phyloP scores from a whole-genome alignment of 2,329 filamentous ascomycete species.

The Microsporum ferrugineum region DNA sequence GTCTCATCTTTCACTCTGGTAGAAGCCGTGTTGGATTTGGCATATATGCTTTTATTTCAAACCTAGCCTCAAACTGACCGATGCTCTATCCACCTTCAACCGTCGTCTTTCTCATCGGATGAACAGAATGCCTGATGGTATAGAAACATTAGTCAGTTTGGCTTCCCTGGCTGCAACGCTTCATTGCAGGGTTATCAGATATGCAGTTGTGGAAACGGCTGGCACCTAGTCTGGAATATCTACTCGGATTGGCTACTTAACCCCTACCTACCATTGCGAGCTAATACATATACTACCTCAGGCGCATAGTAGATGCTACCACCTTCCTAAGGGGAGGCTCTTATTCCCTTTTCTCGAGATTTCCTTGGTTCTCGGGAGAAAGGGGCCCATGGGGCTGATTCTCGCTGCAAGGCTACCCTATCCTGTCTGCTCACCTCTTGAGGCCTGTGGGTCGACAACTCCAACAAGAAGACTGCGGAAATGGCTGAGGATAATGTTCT shows the following conservation, averaged over 20 bases:
- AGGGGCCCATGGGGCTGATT: not conserved
- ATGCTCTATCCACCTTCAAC: not conserved
- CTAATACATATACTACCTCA: not conserved
- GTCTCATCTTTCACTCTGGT: not conserved
- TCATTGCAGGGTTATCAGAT: not conserved
- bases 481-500: not conserved
- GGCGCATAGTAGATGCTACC: not conserved
- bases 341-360: not conserved
- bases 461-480: not conserved
- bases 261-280: not conserved
- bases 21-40: too few relatives aligned
- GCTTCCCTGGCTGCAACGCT: not conserved
- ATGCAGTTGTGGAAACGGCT: not conserved
- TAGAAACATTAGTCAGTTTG: too few relatives aligned
- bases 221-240: not conserved
- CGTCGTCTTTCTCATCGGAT: not conserved
- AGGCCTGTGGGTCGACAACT: not conserved
- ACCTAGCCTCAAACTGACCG: not conserved
- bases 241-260: not conserved
- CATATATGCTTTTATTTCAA: not conserved
- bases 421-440: not conserved
- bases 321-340: not conserved
- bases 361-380: not conserved
- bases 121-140: not conserved
- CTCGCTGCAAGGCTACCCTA: not conserved